Conservation (phyloP, 768 basidiomycete genomes). For the Pilatotrama ljubarskyi region DNA sequence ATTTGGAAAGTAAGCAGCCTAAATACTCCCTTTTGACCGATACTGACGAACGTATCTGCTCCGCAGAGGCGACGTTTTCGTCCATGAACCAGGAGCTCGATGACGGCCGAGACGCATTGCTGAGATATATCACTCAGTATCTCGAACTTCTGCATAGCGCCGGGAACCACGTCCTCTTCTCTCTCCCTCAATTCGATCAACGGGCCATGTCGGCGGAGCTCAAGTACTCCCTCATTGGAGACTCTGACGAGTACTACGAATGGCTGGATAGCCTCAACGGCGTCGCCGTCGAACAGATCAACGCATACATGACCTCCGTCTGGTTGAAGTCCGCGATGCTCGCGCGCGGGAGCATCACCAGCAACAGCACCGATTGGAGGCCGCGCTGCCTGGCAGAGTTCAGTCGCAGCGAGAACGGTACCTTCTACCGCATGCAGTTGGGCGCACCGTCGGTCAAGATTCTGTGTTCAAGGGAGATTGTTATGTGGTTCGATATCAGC, state of each 20-base stretch:
- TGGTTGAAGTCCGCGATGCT: constrained; percentile 31
- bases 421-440: constrained; percentile 27
- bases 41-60: background rate
- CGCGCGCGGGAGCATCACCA: constrained; percentile 6
- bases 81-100: constrained; percentile 13
- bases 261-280: constrained; percentile 24
- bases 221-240: constrained; percentile 30
- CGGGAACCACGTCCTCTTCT: constrained; percentile 33
- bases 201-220: constrained; percentile 15
- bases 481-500: constrained; percentile 29
- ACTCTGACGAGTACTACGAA: background rate
- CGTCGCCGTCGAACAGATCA: constrained; percentile 28
- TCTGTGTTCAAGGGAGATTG: constrained; percentile 31
- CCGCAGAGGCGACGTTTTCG: background rate
- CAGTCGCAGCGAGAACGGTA: constrained; percentile 15
- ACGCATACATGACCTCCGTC: constrained; percentile 26
- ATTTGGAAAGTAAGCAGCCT: constrained; percentile 11
- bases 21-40: background rate
- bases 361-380: constrained; percentile 12
- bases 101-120: constrained; percentile 6
- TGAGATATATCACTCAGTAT: constrained; percentile 21
- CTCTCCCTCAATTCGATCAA: constrained; percentile 34
- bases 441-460: constrained; percentile 30
- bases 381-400: constrained; percentile 29
- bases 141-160: constrained; percentile 29